Evolutionary conservation across 768 basidiomycete genomes (phyloP).

Genomic region (Hebeloma cylindrosporum): DNA sequence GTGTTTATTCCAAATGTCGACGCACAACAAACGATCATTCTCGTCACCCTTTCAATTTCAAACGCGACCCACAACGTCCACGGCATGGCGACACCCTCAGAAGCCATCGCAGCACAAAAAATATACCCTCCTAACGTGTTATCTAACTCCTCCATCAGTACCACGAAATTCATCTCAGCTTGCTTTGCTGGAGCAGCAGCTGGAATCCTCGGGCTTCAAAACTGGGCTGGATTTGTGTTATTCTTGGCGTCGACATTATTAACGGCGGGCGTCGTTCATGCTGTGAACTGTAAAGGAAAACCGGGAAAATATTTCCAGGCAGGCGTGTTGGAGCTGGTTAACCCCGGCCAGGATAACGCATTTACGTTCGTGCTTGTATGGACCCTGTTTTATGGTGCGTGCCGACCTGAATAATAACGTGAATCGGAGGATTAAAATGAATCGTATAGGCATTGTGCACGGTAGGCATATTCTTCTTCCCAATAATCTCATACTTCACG

Average conservation of each 20-base stretch:
- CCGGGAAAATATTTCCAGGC: slow-evolving; percentile 60
- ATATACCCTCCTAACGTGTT: slow-evolving; percentile 68
- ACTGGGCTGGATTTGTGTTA: slow-evolving; percentile 78
- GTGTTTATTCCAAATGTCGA: no score
- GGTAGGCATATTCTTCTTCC: slow-evolving; percentile 35
- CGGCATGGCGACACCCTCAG: slow-evolving; percentile 48
- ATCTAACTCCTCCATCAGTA: slow-evolving; percentile 59
- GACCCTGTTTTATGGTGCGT: slow-evolving; percentile 90
- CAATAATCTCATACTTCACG: no score
- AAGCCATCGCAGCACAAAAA: slow-evolving; percentile 52
- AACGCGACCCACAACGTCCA: not conserved
- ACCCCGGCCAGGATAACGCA: slow-evolving; percentile 86
- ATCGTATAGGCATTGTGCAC: slow-evolving; percentile 44
- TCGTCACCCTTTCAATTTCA: slow-evolving; percentile 2
- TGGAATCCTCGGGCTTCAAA: slow-evolving; percentile 86
- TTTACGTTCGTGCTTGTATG: slow-evolving; percentile 92
- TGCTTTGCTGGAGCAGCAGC: slow-evolving; percentile 88
- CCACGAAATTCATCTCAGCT: slow-evolving; percentile 77
- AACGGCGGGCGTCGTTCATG: slow-evolving; percentile 63
- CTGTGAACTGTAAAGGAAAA: slow-evolving; percentile 68
- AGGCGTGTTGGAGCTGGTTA: slow-evolving; percentile 67
- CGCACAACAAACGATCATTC: no score
- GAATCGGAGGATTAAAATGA: not conserved
- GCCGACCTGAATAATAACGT: slow-evolving; percentile 4
- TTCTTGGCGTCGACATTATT: slow-evolving; percentile 69